Conservation (phyloP, 257 asterid genomes). For the Leptodermis oblonga region DNA sequence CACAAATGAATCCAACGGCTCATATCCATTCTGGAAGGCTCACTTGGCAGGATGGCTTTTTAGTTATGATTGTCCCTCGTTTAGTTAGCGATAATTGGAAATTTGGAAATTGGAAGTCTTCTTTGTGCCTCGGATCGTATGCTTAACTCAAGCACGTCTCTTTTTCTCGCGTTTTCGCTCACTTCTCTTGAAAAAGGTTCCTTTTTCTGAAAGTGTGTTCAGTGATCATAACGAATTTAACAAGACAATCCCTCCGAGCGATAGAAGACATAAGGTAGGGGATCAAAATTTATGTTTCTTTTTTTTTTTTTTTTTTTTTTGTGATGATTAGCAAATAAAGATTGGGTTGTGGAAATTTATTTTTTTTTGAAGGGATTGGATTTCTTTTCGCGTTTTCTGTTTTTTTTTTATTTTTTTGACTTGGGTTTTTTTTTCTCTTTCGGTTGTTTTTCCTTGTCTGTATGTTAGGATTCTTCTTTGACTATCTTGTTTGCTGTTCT, state of each 20-base stretch:
- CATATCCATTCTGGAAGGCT: background rate
- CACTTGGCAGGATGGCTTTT: conserved; percentile 8
- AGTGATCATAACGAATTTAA: background rate
- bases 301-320: background rate
- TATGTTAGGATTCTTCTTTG: background rate
- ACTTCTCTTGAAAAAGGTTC: background rate
- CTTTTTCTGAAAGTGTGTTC: background rate
- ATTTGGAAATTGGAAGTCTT: too few species aligned
- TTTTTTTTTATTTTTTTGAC: too few species aligned
- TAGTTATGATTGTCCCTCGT: background rate
- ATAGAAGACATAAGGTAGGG: background rate
- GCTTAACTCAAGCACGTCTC: background rate
- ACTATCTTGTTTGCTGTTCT: background rate
- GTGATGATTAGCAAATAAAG: background rate
- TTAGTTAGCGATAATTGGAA: background rate
- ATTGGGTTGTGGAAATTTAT: too few species aligned
- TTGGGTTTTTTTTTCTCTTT: background rate
- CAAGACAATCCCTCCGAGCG: too few species aligned
- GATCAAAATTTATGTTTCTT: background rate
- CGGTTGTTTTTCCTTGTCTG: background rate
- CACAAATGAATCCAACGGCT: background rate
- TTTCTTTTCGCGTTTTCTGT: too few species aligned
- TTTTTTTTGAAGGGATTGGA: background rate
- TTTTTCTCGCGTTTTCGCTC: background rate
- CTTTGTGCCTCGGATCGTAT: conserved; percentile 9